Evolutionary conservation across 2,329 filamentous ascomycete genomes (phyloP), one percentile per base, ranked within the genome.

Genomic region (Cordyceps pruinosa): DNA sequence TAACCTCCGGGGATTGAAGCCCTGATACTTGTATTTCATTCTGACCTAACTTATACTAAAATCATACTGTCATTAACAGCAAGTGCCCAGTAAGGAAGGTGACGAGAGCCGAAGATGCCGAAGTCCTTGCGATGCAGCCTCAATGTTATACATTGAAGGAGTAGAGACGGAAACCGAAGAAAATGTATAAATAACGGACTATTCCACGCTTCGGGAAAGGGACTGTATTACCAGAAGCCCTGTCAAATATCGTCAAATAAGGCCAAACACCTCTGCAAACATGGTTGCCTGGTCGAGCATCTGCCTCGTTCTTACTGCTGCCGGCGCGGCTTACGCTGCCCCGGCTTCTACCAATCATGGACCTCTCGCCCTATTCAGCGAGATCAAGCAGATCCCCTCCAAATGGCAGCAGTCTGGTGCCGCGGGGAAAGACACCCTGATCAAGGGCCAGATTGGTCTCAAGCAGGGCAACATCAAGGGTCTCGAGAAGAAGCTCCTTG

Each of bases 401-500:
- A 21, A 34, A 21, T 53, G 50, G 50, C 17, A 26, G 21, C 9
- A 26, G 15, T 5, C 30, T 21, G 50, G 50, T 26, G 39, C 39
- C 17, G 35, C 51, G 1, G 41, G 37, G 2, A 54, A 54, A 17
- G 6, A 6, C 19, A 23, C n/a, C 15, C 32, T 26, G 19, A 19
- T 54, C 51, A 54, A 46, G 21, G 51, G 41, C 32, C 57, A 58
- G 23, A 58, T 58, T 39, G 57, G 57, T 50, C 42, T 58, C 13
- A 58, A 58, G 57, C 50, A 58, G 44, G 21, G 26, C 26, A 66
- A 67, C 50, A 63, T 66, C 21, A 59, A 62, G 15, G 56, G 57
- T 32, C 62, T 68, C 3, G 61, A 66, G 35, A 41, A 58, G 15
- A 61, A 59, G 59, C 65, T 68, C 44, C 58, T 60, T n/a, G 60